Base-by-base conservation (phyloP, 148 eudicot genomes). In the Polygonum maritimum region DNA sequence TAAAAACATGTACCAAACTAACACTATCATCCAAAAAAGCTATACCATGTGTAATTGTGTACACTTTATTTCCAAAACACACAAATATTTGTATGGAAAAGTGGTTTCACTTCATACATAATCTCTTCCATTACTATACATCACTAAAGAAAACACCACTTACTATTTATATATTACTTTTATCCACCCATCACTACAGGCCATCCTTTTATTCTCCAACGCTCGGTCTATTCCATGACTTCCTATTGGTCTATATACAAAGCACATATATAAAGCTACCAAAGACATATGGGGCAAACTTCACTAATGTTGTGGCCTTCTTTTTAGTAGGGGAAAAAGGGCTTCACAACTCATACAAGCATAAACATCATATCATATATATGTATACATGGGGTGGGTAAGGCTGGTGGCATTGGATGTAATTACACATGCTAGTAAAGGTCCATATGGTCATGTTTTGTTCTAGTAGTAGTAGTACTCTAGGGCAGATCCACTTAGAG, bases 401-500 rank as follows among this genome's bases (percentile, higher is more conserved):
- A 58, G 35, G 65, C 40, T 14, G 71, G 44, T 65, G 71, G 19
- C 71, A 65, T 35, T 65, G 71, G 41, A 65, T 16, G 71, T 65
- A 65, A 65, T 65, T 65, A 65, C 71, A 65, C 40, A 26, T 14
- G 69, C 41, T 65, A 35, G 0, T 63, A 9, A 65, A 36, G 71
- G 71, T 35, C 41, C 39, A 33, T 35, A 4, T 65, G 41, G 71
- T 65, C 14, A 65, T 65, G 31, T n/a, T 22, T 58, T 58, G 14
- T 55, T 7, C 35, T 58, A 58, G 13, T 69, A 33, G 40, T 71
- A 71, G 2, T 18, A 69, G 45, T 69, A 69, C 72, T 71, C 74
- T 9, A 71, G 6, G 18, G 51, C 74, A 71, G 21, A 15, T 15
- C 76, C 76, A 71, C 81, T 80, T 75, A 83, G 84, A 80, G 98